These are phyloP conservation scores for Stereum hirsutum DNA, from an alignment of 1,284 basidiomycete genomes.

Conservation along the genomic window DNA sequence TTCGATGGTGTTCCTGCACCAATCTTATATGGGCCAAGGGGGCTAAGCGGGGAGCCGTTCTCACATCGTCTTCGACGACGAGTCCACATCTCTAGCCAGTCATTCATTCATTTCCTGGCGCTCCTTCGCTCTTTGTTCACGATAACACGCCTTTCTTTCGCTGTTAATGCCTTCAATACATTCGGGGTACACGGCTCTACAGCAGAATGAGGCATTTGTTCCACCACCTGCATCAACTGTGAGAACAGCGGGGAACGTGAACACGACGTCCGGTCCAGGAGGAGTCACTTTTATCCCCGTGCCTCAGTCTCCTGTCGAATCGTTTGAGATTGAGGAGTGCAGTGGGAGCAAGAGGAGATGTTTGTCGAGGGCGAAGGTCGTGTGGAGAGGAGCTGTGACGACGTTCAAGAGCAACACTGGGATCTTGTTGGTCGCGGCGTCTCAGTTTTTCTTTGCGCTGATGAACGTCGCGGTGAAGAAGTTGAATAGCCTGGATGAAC, in stretches of 20 bases:
- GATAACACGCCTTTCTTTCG: too few relatives aligned
- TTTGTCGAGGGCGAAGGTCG: background rate
- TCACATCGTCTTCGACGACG: too few relatives aligned
- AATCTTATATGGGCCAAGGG: too few relatives aligned
- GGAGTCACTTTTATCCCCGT: conserved; percentile 2
- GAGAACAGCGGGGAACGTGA: background rate
- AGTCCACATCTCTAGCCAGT: too few relatives aligned
- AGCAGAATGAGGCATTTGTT: too few relatives aligned
- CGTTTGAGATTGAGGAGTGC: background rate
- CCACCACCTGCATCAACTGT: too few relatives aligned
- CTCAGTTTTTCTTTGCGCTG: conserved; percentile 53
- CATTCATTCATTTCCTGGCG: too few relatives aligned
- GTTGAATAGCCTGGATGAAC: conserved; percentile 47
- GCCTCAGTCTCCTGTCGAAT: background rate
- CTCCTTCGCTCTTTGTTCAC: too few relatives aligned
- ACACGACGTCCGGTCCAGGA: background rate
- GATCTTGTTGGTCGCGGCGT: conserved; percentile 46
- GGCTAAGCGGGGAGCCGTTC: too few relatives aligned
- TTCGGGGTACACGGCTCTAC: too few relatives aligned
- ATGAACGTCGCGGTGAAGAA: conserved; percentile 58
- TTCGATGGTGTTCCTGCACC: too few relatives aligned
- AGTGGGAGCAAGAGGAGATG: background rate
- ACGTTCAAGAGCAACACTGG: conserved; percentile 40
- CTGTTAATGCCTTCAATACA: too few relatives aligned
- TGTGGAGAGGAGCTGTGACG: background rate